These are phyloP conservation scores for Mortierella sp. DNA, from an alignment of 371 early-diverging fungal genomes.

Conservation along the genomic window DNA sequence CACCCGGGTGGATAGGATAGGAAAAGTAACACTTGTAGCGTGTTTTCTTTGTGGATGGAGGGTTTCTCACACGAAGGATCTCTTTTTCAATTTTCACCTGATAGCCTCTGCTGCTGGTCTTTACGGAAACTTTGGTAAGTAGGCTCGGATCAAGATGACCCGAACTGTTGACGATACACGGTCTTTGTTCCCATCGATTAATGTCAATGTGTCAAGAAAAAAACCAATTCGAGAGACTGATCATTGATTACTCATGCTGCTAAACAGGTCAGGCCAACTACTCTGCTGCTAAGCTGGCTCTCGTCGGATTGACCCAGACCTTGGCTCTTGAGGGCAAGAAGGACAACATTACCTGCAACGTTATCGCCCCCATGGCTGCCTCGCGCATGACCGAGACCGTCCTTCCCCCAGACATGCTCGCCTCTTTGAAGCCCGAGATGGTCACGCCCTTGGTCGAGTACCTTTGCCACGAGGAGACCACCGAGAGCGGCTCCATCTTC, in stretches of 20 bases:
- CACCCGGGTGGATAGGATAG: not conserved
- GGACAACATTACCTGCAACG: constrained; percentile 92
- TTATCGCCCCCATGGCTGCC: constrained; percentile 97
- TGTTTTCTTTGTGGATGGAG: not conserved
- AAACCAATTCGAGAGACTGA: not conserved
- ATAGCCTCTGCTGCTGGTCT: constrained; percentile 94
- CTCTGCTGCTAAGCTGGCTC: constrained; percentile 90
- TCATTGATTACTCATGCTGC: not conserved
- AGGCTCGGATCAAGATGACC: not conserved
- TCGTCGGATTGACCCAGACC: constrained; percentile 90
- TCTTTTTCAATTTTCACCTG: not conserved
- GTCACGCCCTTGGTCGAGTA: constrained; percentile 96
- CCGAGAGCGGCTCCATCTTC: constrained; percentile 89
- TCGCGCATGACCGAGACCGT: constrained; percentile 98
- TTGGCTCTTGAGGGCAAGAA: constrained; percentile 95
- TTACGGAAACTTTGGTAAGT: constrained; percentile 96
- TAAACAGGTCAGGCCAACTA: constrained; percentile 89
- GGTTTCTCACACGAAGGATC: not conserved
- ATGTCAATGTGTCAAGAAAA: no score
- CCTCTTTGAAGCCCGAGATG: constrained; percentile 94
- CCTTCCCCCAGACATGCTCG: constrained; percentile 94
- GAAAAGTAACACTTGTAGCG: not conserved
- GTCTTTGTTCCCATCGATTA: no score
- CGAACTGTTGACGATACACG: no score
- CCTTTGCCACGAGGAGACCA: constrained; percentile 88